Base-by-base conservation (phyloP, 2,329 filamentous ascomycete genomes). In the Gliomastix tumulicola region DNA sequence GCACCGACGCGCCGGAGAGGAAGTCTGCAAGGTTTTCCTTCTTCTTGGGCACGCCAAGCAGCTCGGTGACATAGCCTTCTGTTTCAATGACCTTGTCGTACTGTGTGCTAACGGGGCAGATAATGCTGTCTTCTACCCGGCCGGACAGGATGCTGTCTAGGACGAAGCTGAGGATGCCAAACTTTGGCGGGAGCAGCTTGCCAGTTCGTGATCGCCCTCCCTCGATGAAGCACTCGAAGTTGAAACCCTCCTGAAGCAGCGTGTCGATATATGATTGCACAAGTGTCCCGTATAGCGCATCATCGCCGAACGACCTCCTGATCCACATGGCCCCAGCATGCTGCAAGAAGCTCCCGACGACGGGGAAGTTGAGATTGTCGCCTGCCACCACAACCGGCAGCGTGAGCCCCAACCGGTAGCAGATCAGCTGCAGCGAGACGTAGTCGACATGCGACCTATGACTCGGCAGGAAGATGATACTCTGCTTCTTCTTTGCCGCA, bases 61-160 rank as follows among this genome's bases (percentile, higher is more conserved):
- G 74, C 58, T 98, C 92, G 22, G 82, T 92, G 31, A 97, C 90
- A 53, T 98, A 98, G 6, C 88, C 92, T 59, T 95, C 88, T 1
- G 94, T 95, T 59, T 98, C 92, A 41, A 98, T 94, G 38, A 98
- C 92, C 55, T 97, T 98, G 68, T 98, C 92, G 55, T 98, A 98
- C 56, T 98, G 92, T 1, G 89, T 96, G 57, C 86, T 94, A 32
- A 98, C 92, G 1, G 92, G 92, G 49, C 90, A 95, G 36, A 98
- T 88, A 30, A 96, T 85, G 21, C 88, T 82, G 58, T 98, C 92
- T 32, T 94, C 71, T 1, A 95, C 88, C 7, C 89, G 76, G 1
- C 89, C 88, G 0, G 87, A 94, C 6, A 96, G 65, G 12, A 98
- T 71, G 47, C 88, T 94, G 48, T 98, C 92, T 15, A 98, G 66